A percentile compares a stretch with the other conserved stretches of the same genome.
These are phyloP conservation scores for Clathrus columnatus DNA, from an alignment of 768 basidiomycete genomes.

Conservation along the genomic window DNA sequence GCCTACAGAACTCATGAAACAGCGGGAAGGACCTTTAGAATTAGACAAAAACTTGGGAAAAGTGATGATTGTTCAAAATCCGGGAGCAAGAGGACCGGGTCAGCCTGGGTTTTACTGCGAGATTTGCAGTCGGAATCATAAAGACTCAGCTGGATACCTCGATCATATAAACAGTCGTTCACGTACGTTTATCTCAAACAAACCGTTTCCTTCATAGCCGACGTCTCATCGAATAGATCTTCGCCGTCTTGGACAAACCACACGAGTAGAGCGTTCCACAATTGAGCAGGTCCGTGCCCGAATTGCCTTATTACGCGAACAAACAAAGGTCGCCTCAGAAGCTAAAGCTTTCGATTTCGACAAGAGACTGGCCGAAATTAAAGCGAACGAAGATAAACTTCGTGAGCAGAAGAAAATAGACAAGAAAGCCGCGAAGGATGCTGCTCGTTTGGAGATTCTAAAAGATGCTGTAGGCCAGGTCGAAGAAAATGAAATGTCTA, in stretches of 20 bases:
- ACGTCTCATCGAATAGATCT: constrained; percentile 72
- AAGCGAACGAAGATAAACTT: constrained; percentile 55
- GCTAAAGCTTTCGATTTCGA: constrained; percentile 96
- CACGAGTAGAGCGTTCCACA: constrained; percentile 82
- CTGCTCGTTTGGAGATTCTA: constrained; percentile 55
- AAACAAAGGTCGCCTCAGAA: constrained; percentile 71
- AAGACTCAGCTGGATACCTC: constrained; percentile 88
- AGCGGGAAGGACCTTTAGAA: constrained; percentile 73
- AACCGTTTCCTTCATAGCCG: no score
- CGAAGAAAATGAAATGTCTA: constrained; percentile 58
- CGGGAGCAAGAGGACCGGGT: constrained; percentile 74
- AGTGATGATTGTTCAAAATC: constrained; percentile 88
- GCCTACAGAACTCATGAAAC: constrained; percentile 89
- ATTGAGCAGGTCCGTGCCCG: constrained; percentile 86
- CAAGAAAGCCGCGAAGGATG: constrained; percentile 72
- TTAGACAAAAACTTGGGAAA: constrained; percentile 94
- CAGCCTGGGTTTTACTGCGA: constrained; percentile 95
- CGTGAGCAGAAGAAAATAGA: constrained; percentile 70
- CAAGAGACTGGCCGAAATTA: constrained; percentile 74
- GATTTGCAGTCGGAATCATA: constrained; percentile 82
- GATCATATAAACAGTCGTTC: constrained; percentile 93
- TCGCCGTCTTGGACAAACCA: constrained; percentile 90
- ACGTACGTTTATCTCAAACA: constrained; percentile 52
- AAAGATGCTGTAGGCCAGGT: constrained; percentile 37
- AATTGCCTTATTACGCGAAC: constrained; percentile 81